Conservation (phyloP, 2,329 filamentous ascomycete genomes). For the Exophiala sp. region DNA sequence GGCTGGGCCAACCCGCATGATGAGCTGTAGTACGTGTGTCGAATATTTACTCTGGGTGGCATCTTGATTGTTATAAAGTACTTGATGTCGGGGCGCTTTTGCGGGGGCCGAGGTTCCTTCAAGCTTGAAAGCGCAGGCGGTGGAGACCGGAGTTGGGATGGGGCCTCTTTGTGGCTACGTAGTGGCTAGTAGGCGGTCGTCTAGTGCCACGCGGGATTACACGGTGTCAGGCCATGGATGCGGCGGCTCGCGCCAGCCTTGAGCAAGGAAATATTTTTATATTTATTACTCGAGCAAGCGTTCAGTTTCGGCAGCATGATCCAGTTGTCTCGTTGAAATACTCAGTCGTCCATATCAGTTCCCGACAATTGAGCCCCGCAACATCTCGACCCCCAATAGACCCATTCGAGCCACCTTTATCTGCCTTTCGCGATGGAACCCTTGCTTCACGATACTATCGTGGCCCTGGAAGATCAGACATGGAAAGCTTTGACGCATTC, state of each 20-base stretch:
- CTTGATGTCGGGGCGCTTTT: too few relatives aligned
- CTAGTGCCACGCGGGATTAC: too few relatives aligned
- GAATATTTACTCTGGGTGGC: not conserved
- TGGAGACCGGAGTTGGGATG: too few relatives aligned
- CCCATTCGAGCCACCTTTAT: not conserved
- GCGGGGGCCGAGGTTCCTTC: slow-evolving; percentile 4
- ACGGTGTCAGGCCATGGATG: not conserved
- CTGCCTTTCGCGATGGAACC: slow-evolving; percentile 10
- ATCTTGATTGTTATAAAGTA: not conserved
- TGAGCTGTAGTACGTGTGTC: not conserved
- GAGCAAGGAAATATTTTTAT: too few relatives aligned
- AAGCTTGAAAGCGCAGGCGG: not conserved
- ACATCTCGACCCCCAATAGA: not conserved
- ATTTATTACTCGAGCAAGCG: too few relatives aligned
- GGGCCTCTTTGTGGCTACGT: too few relatives aligned
- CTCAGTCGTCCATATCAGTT: too few relatives aligned
- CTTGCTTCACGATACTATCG: slow-evolving; percentile 23
- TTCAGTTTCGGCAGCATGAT: too few relatives aligned
- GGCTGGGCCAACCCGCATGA: slow-evolving; percentile 16
- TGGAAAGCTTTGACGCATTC: slow-evolving; percentile 24
- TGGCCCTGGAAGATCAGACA: slow-evolving; percentile 26
- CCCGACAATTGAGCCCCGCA: not conserved
- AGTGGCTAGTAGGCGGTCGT: too few relatives aligned
- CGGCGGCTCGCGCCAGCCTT: not conserved
- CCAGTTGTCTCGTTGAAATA: too few relatives aligned